Conservation (phyloP, 495 filamentous ascomycete genomes). For the Neurospora tetrasperma region DNA sequence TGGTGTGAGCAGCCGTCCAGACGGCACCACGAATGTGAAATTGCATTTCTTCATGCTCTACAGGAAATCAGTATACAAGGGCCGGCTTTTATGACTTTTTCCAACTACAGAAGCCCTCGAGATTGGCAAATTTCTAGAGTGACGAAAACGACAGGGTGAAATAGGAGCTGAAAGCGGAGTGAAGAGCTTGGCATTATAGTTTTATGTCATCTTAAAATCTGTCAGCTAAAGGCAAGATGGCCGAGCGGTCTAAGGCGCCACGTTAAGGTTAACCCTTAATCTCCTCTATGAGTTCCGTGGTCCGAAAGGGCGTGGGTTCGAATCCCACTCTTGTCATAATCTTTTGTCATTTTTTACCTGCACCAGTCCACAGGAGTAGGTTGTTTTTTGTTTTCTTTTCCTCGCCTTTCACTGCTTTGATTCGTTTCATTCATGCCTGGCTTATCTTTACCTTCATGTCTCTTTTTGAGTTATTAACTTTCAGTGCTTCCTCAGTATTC, state of each 20-base stretch:
- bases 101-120: neutral
- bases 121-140: neutral
- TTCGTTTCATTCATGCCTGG: too few species aligned
- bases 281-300: neutral
- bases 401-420: neutral
- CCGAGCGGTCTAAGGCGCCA: too few species aligned
- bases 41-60: neutral
- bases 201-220: too few species aligned
- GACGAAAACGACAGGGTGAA: neutral
- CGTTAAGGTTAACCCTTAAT: constrained; percentile 8
- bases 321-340: constrained; percentile 9
- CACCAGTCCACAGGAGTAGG: neutral
- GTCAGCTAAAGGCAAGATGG: constrained; percentile 5
- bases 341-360: neutral
- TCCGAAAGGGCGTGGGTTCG: constrained; percentile 11
- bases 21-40: neutral
- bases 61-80: rapidly evolving
- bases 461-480: too few species aligned
- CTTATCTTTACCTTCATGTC: too few species aligned
- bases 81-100: neutral
- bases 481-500: too few species aligned
- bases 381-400: neutral
- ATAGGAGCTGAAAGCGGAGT: too few species aligned
- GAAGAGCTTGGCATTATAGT: rapidly evolving
- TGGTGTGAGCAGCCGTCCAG: neutral